Base-by-base conservation (phyloP, 495 filamentous ascomycete species). In the Penicillium lagena region DNA sequence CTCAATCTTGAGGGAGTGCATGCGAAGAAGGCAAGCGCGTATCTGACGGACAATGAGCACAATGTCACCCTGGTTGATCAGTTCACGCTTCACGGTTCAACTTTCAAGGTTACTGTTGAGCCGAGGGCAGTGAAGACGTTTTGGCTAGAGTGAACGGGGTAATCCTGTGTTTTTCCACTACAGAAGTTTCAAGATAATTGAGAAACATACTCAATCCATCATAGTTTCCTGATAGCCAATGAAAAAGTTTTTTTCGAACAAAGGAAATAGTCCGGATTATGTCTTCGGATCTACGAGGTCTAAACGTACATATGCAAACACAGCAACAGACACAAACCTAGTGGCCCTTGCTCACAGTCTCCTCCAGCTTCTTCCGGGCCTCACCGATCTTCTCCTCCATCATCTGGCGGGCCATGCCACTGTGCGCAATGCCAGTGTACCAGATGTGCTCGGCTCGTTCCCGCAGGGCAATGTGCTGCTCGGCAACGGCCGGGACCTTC, bases 331-430 rank as follows among this genome's bases (percentile, higher is more conserved):
- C 22, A 22, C 4, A 22, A 22, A 22, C 2, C 51, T 67, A 68
- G 51, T 84, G 85, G 35, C 88, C 89, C 75, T 95, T 91, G 70
- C 80, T 86, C 32, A 98, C 86, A 86, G 90, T 85, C 31, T 79
- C 82, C 73, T 96, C 90, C 33, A 95, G 63, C 50, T 72, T 75
- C 68, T 87, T 85, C 52, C 89, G 76, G 39, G 75, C 80, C 15
- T 81, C 76, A 39, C 66, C 73, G 40, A 96, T 85, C 64, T 81
- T 85, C 44, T 89, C 85, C 55, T 91, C 82, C 56, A 89, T 78
- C 74, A 83, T 87, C 47, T 66, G 73, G 53, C 81, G 75, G 22
- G 77, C 80, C 63, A 87, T 76, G 36, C 80, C 72, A 14, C 78
- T 77, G 64, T 89, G 88, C 50, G 86, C 79, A 59, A 79, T 75